Conservation (phyloP, 2,329 filamentous ascomycete species). For the Fusarium tanahbumbuense region DNA sequence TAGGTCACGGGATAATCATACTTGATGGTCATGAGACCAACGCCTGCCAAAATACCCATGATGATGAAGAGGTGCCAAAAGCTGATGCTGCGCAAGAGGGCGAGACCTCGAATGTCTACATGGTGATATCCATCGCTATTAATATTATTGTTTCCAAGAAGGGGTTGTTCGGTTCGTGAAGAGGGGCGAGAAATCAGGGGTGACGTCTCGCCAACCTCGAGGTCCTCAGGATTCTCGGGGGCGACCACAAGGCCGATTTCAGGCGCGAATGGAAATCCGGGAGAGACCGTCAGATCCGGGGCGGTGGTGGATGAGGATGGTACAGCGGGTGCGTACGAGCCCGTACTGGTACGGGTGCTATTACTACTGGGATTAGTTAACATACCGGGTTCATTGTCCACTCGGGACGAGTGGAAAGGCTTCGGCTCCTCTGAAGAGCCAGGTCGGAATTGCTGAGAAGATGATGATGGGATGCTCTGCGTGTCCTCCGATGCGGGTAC, state of each 20-base stretch:
- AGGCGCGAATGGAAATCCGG: slow-evolving; percentile 45
- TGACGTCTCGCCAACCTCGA: slow-evolving; percentile 77
- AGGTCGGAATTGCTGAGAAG: slow-evolving; percentile 55
- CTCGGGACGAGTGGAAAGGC: slow-evolving; percentile 46
- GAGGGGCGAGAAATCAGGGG: slow-evolving; percentile 79
- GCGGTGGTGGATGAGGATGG: slow-evolving; percentile 33
- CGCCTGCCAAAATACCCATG: slow-evolving; percentile 90
- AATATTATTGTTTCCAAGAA: slow-evolving; percentile 70
- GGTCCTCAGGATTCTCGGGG: slow-evolving; percentile 46
- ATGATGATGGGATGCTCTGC: slow-evolving; percentile 21
- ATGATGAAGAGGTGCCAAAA: slow-evolving; percentile 94
- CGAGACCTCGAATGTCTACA: slow-evolving; percentile 90
- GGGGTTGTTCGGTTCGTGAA: slow-evolving; percentile 62
- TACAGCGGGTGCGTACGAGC: slow-evolving; percentile 36
- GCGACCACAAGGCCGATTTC: slow-evolving; percentile 44
- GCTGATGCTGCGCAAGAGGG: slow-evolving; percentile 75
- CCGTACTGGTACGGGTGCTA: slow-evolving; percentile 48
- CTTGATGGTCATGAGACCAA: slow-evolving; percentile 99
- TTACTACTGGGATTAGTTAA: slow-evolving; percentile 52
- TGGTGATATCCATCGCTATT: slow-evolving; percentile 80
- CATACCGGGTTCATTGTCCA: slow-evolving; percentile 74
- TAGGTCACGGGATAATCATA: slow-evolving; percentile 58
- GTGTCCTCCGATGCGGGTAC: slow-evolving; percentile 56
- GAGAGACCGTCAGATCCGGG: slow-evolving; percentile 40
- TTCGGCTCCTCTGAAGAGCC: slow-evolving; percentile 59